A percentile compares a stretch with the other conserved stretches of the same genome.
These are phyloP conservation scores for Coemansia sp. DNA, from an alignment of 192 early-diverging fungal genomes.

Conservation along the genomic window DNA sequence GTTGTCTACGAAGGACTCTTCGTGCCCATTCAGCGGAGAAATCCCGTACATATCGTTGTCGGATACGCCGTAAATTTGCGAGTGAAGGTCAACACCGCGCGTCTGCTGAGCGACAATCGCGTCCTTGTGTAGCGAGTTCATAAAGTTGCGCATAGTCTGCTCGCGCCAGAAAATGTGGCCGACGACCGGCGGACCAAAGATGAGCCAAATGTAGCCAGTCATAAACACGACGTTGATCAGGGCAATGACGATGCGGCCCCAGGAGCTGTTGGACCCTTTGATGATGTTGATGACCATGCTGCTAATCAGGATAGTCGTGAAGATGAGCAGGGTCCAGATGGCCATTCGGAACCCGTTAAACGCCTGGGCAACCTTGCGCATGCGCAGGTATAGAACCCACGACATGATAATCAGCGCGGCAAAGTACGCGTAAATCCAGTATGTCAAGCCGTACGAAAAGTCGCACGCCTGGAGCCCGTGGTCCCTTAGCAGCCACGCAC, in stretches of 20 bases:
- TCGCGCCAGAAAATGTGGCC: constrained; percentile 42
- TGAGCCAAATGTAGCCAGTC: constrained; percentile 38
- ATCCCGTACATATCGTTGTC: constrained; percentile 19
- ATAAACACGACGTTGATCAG: constrained; percentile 29
- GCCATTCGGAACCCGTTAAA: constrained; percentile 44
- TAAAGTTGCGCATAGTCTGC: constrained; percentile 42
- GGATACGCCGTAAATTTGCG: constrained; percentile 21
- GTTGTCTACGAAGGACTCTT: constrained; percentile 10
- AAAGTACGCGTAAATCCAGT: constrained; percentile 38
- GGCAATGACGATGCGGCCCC: constrained; percentile 35
- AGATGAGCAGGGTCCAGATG: constrained; percentile 34
- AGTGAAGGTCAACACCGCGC: constrained; percentile 14
- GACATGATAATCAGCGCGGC: constrained; percentile 28
- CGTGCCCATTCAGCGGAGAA: constrained; percentile 11
- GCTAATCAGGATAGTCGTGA: constrained; percentile 16
- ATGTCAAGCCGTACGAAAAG: constrained; percentile 35
- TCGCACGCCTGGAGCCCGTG: constrained; percentile 33
- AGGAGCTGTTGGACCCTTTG: constrained; percentile 34
- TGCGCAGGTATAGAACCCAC: constrained; percentile 31
- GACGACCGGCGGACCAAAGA: constrained; percentile 31
- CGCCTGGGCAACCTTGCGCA: constrained; percentile 35
- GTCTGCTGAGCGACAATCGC: constrained; percentile 42
- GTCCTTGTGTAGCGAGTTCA: constrained; percentile 43
- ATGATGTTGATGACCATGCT: constrained; percentile 42
- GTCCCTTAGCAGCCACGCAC: constrained; percentile 40